Base-by-base conservation (phyloP, 768 basidiomycete genomes). In the Tubosaeta brunneosetosa region DNA sequence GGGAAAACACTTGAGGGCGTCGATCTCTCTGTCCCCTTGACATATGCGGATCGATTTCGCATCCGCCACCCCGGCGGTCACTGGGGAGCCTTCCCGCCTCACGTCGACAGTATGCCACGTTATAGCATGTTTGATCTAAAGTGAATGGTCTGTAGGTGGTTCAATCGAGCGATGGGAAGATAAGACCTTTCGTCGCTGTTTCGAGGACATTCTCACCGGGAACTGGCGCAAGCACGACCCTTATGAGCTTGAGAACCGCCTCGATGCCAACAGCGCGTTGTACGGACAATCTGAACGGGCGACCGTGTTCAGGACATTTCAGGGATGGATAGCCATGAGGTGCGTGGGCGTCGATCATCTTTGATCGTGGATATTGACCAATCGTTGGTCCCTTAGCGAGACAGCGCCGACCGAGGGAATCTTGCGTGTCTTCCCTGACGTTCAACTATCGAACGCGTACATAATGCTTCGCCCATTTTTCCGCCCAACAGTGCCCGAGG, bases 401-500 rank as follows among this genome's bases (percentile, higher is more conserved):
- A 89, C 82, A 12, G 84, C 74, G 1, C 87, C 87, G 0, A 78
- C 73, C 1, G 77, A 89, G 63, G 88, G 88, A 36, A 86, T 85
- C 3, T 69, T 87, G 17, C 78, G 73, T 55, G 83, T 89, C 31
- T 88, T 81, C 66, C 86, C 88, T 2, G 77, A 82, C 53, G 75
- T 90, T 34, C 60, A 74, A 17, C 68, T 89, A 6, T 82, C 84
- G 10, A 89, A 86, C 51, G 80, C 86, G 0, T 90, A 90, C 64
- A 75, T 78, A 54, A 83, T 90, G 32, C 73, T 91, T 6, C 77
- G 88, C 16, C 88, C 88, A 0, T 90, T 91, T 78, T 88, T 91
- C 75, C 73, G 73, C 11, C 79, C 79, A 0, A 66, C 71, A 3
- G 74, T 77, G 17, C 59, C 73, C 0, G 56, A 62, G 3, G 66